phyloP scores from a whole-genome alignment of 345 rosid species.

The Euphorbia lathyris region DNA sequence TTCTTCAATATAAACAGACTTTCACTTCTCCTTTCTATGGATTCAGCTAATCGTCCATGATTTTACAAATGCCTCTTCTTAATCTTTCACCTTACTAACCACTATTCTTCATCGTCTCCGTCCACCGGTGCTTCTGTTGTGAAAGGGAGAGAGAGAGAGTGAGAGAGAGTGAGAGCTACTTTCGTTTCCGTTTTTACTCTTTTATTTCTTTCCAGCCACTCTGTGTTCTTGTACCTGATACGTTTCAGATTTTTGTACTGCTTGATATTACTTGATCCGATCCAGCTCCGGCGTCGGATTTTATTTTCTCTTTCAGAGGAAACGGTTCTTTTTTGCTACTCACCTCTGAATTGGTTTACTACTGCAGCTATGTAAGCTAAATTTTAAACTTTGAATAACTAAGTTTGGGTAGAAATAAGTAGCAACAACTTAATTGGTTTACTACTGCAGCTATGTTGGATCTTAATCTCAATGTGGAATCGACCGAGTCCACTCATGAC shows the following conservation, averaged over 20 bases:
- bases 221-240: background rate
- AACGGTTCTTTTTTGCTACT: conserved; percentile 3
- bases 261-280: conserved; percentile 21
- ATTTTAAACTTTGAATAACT: background rate
- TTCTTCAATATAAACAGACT: background rate
- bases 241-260: conserved; percentile 9
- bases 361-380: background rate
- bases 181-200: background rate
- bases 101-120: background rate
- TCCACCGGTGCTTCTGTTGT: background rate
- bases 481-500: conserved; percentile 55
- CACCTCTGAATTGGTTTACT: conserved; percentile 9
- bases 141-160: too few relatives aligned
- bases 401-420: background rate
- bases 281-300: conserved; percentile 24
- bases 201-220: background rate
- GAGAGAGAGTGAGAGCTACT: too few relatives aligned
- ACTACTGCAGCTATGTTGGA: conserved; percentile 52
- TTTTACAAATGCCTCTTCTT: background rate
- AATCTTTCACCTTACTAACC: background rate
- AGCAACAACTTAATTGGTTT: background rate
- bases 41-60: conserved; percentile 15
- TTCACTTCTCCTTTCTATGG: conserved; percentile 12
- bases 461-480: conserved; percentile 70
- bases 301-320: conserved; percentile 1